phyloP scores from a whole-genome alignment of 2,329 filamentous ascomycete species.

The Colletotrichum nymphaeae region DNA sequence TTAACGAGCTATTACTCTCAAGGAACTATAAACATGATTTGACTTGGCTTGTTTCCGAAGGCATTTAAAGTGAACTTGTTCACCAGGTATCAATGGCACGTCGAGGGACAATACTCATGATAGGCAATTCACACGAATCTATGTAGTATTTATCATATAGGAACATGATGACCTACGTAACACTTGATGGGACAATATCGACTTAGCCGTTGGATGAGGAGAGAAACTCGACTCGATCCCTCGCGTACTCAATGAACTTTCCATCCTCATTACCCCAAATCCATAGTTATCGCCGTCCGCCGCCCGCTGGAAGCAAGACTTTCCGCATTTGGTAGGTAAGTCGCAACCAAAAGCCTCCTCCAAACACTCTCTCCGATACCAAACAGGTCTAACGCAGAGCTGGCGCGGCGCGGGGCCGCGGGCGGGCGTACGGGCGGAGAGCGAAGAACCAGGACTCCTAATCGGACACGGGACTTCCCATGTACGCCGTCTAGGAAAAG shows the following conservation, averaged over 20 bases:
- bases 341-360: neutral
- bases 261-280: neutral
- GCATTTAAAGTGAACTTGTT: neutral
- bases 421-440: neutral
- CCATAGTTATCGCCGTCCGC: neutral
- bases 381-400: neutral
- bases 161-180: neutral
- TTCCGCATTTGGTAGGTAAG: constrained; percentile 9
- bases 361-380: neutral
- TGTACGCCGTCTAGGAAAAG: neutral
- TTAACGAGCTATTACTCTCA: neutral
- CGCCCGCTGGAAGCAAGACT: constrained; percentile 2
- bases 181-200: neutral
- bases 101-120: neutral
- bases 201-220: no score
- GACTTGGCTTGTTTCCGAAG: neutral
- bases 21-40: neutral
- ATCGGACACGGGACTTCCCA: neutral
- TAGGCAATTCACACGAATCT: neutral
- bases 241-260: neutral
- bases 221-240: no score
- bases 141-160: neutral
- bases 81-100: neutral
- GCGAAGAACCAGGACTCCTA: neutral
- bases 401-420: no score